Percentiles rank a stretch among this genome's conserved stretches.
phyloP scores from a whole-genome alignment of 2,329 filamentous ascomycete species.

The Exophiala sp. region DNA sequence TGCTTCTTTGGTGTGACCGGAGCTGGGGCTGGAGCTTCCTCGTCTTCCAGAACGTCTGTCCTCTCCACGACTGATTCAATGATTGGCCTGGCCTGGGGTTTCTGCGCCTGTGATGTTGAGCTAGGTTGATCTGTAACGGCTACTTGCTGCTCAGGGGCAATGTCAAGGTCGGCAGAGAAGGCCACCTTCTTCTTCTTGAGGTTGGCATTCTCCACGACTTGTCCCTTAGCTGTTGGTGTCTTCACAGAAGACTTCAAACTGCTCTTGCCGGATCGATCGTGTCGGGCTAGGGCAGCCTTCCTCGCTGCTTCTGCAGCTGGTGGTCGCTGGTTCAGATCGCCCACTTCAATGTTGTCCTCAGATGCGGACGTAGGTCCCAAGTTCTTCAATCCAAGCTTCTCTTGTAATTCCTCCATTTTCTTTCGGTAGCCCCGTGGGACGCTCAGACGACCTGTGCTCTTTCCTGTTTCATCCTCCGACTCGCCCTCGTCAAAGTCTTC shows the following conservation, averaged over 20 bases:
- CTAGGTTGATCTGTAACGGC: slow-evolving; percentile 15
- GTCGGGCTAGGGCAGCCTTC: slow-evolving; percentile 23
- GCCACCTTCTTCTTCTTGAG: slow-evolving; percentile 67
- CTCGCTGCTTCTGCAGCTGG: slow-evolving; percentile 29
- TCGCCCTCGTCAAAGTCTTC: slow-evolving; percentile 59
- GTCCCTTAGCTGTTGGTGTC: not conserved
- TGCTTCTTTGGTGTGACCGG: slow-evolving; percentile 26
- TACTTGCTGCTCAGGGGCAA: slow-evolving; percentile 47
- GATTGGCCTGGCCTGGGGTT: slow-evolving; percentile 29
- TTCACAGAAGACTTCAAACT: slow-evolving; percentile 11
- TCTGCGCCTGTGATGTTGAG: not conserved
- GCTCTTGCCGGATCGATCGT: slow-evolving; percentile 18
- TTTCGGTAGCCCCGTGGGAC: slow-evolving; percentile 56
- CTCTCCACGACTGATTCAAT: slow-evolving; percentile 47
- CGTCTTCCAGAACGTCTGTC: slow-evolving; percentile 18
- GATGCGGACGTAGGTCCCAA: slow-evolving; percentile 47
- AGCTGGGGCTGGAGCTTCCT: slow-evolving; percentile 19
- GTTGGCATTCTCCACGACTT: slow-evolving; percentile 28
- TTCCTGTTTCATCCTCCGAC: slow-evolving; percentile 72
- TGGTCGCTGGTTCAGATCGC: slow-evolving; percentile 14
- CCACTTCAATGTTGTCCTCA: slow-evolving; percentile 2
- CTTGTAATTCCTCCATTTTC: slow-evolving; percentile 84
- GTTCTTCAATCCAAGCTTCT: slow-evolving; percentile 64
- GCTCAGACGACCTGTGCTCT: slow-evolving; percentile 56
- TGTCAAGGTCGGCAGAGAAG: slow-evolving; percentile 73